Conservation (phyloP, 1,284 basidiomycete species). For the Ceratobasidium papillatum region DNA sequence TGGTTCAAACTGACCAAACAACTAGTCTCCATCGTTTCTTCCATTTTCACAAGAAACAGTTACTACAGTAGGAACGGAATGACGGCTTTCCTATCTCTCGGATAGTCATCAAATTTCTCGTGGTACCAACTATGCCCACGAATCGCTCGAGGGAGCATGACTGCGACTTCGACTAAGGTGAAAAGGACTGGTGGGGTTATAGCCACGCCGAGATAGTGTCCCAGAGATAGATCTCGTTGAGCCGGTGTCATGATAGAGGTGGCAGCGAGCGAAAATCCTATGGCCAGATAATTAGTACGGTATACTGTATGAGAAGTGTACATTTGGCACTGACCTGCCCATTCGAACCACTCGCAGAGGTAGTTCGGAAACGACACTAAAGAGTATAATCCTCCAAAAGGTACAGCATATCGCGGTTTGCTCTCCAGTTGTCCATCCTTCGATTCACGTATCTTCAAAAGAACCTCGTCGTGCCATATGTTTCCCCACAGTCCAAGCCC, state of each 20-base stretch:
- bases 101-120: constrained; percentile 73
- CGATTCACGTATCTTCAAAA: constrained; percentile 72
- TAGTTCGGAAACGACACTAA: constrained; percentile 89
- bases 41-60: too few relatives aligned
- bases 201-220: background rate
- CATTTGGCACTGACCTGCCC: constrained; percentile 60
- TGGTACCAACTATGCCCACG: constrained; percentile 86
- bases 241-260: constrained; percentile 22
- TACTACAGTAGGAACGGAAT: constrained; percentile 69
- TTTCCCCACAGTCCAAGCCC: constrained; percentile 77
- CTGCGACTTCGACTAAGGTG: constrained; percentile 69
- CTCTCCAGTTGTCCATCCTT: constrained; percentile 45
- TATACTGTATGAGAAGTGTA: background rate
- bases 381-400: constrained; percentile 79
- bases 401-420: constrained; percentile 77
- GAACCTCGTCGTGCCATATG: constrained; percentile 86
- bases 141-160: constrained; percentile 83
- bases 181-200: constrained; percentile 78
- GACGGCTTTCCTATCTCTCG: constrained; percentile 67
- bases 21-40: too few relatives aligned
- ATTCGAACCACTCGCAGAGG: constrained; percentile 90
- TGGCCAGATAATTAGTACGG: background rate
- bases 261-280: constrained; percentile 43
- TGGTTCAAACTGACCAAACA: too few relatives aligned
- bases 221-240: constrained; percentile 5